Percentiles rank a stretch among this genome's conserved stretches.
Evolutionary conservation across 2,329 filamentous ascomycete species (phyloP).

Genomic region (Onygena corvina): DNA sequence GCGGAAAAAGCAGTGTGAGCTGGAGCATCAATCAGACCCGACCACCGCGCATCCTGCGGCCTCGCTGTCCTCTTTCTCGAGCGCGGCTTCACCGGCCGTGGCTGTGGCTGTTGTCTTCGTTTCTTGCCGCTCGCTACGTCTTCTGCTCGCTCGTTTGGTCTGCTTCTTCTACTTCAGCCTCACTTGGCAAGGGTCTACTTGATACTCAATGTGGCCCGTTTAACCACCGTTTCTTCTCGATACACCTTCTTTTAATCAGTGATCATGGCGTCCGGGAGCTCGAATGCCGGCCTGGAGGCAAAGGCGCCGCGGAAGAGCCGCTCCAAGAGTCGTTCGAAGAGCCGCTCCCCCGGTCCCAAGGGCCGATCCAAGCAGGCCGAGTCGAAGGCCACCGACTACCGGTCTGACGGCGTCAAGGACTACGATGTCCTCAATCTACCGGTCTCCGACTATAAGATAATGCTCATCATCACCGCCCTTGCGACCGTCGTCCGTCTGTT

Average conservation of each 20-base stretch:
- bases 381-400: conserved; percentile 30
- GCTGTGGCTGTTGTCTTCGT: background rate
- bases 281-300: conserved; percentile 28
- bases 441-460: conserved; percentile 66
- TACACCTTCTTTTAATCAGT: conserved; percentile 12
- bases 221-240: background rate
- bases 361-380: conserved; percentile 23
- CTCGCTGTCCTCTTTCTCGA: no score
- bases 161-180: conserved; percentile 7
- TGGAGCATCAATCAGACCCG: no score
- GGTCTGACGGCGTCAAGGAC: conserved; percentile 53
- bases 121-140: conserved; percentile 22
- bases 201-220: conserved; percentile 2
- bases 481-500: conserved; percentile 75
- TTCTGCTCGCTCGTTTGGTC: conserved; percentile 13
- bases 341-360: conserved; percentile 31
- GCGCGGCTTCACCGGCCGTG: no score
- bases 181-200: background rate
- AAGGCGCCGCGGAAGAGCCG: conserved; percentile 26
- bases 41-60: no score
- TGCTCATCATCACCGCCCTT: conserved; percentile 60
- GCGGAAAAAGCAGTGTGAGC: no score
- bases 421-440: conserved; percentile 87
- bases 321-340: conserved; percentile 28
- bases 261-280: conserved; percentile 14